Evolutionary conservation across 352 stramenopile species (phyloP).

Genomic region (Phytophthora sp.): DNA sequence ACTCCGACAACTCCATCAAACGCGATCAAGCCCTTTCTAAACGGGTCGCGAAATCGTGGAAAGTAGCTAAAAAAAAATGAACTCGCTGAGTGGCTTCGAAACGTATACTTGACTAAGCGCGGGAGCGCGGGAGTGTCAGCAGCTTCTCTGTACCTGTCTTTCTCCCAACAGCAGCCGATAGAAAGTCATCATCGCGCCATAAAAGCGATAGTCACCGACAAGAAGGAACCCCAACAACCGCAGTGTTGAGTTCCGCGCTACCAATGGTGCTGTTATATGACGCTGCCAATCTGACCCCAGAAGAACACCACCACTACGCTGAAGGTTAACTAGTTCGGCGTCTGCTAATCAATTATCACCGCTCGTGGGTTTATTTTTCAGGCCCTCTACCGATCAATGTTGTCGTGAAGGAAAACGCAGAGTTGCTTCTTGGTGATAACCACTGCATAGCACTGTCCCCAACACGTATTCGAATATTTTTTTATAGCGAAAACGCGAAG

Average conservation of each 20-base stretch:
- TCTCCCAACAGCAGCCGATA: slow-evolving; percentile 15
- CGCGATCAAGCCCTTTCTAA: slow-evolving; percentile 8
- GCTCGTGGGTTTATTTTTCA: not conserved
- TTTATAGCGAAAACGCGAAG: not conserved
- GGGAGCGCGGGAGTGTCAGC: slow-evolving; percentile 12
- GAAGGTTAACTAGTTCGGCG: too few species aligned
- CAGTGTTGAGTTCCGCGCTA: slow-evolving; percentile 14
- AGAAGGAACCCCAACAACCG: slow-evolving; percentile 8
- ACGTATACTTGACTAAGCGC: slow-evolving; percentile 3
- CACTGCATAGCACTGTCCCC: not conserved
- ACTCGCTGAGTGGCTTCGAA: slow-evolving; percentile 7
- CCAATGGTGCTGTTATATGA: slow-evolving; percentile 12
- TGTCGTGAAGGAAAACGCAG: not conserved
- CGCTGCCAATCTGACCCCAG: not conserved
- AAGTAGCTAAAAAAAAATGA: not conserved
- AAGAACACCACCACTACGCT: slow-evolving; percentile 1
- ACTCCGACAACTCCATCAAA: slow-evolving; percentile 4
- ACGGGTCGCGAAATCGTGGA: not conserved
- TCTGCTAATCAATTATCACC: not conserved
- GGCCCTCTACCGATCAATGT: not conserved
- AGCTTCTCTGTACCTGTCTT: slow-evolving; percentile 8
- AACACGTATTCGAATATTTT: not conserved
- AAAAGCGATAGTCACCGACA: slow-evolving; percentile 22
- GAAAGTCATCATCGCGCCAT: slow-evolving; percentile 23
- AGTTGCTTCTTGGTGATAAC: not conserved